These are phyloP conservation scores for Myriosclerotinia duriaeana DNA, from an alignment of 2,329 filamentous ascomycete species.

Conservation along the genomic window DNA sequence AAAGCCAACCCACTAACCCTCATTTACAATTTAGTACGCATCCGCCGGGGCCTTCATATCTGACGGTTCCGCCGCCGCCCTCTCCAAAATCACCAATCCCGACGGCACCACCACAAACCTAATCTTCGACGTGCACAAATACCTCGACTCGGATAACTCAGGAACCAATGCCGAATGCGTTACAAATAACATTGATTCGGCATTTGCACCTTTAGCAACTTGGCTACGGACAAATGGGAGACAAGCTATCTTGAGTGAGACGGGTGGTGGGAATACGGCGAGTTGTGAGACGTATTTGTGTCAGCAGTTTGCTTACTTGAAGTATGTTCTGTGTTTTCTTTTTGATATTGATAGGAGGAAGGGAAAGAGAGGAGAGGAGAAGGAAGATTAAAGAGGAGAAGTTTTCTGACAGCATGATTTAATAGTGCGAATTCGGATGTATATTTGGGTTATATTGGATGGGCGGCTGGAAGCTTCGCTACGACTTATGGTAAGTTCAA, in stretches of 20 bases:
- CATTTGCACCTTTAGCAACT: slow-evolving; percentile 49
- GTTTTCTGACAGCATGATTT: slow-evolving; percentile 1
- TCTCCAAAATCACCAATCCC: slow-evolving; percentile 56
- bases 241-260: slow-evolving; percentile 53
- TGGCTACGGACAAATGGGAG: slow-evolving; percentile 51
- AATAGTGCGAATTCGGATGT: slow-evolving; percentile 41
- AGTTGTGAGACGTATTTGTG: slow-evolving; percentile 42
- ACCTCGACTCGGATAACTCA: slow-evolving; percentile 57
- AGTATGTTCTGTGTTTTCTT: slow-evolving; percentile 28
- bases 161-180: slow-evolving; percentile 54
- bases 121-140: slow-evolving; percentile 61
- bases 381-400: background rate
- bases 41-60: slow-evolving; percentile 51
- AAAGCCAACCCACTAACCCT: background rate
- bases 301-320: slow-evolving; percentile 39
- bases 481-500: slow-evolving; percentile 30
- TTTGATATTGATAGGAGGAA: background rate
- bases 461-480: slow-evolving; percentile 43
- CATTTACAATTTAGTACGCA: slow-evolving; percentile 45
- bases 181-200: slow-evolving; percentile 51
- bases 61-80: slow-evolving; percentile 51
- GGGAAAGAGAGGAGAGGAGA: background rate
- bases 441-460: slow-evolving; percentile 44
- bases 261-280: slow-evolving; percentile 45
- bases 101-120: slow-evolving; percentile 57